Conservation (phyloP, 306 rosid genomes). For the Styphnolobium japonicum region DNA sequence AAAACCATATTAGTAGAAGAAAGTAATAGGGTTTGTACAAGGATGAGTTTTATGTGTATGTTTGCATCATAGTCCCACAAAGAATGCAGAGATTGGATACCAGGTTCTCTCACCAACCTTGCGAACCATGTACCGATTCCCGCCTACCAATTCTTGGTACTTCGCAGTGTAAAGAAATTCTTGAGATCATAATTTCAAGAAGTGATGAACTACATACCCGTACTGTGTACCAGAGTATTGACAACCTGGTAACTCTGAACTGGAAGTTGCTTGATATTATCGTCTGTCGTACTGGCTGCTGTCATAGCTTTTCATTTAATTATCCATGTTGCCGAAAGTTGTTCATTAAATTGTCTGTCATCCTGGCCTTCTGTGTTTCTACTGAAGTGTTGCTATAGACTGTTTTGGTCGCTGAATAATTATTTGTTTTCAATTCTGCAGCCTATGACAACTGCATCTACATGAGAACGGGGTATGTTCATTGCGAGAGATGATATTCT, state of each 20-base stretch:
- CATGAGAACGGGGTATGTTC: constrained; percentile 59
- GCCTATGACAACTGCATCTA: constrained; percentile 76
- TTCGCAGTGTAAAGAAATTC: too few relatives aligned
- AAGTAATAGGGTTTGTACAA: not conserved
- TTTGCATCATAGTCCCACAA: not conserved
- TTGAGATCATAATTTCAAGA: too few relatives aligned
- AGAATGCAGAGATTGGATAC: not conserved
- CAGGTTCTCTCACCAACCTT: too few relatives aligned
- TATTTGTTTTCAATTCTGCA: constrained; percentile 32
- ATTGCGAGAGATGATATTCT: not conserved
- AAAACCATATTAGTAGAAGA: not conserved
- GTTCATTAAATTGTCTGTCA: not conserved
- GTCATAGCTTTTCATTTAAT: not conserved
- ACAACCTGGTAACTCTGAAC: too few relatives aligned
- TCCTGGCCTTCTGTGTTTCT: not conserved
- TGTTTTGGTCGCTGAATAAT: not conserved
- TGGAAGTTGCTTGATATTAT: not conserved
- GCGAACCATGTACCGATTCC: too few relatives aligned
- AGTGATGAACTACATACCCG: too few relatives aligned
- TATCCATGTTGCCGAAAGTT: not conserved
- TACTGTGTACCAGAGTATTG: too few relatives aligned
- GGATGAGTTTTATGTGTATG: not conserved
- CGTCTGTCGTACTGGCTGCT: not conserved
- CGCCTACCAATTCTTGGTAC: too few relatives aligned
- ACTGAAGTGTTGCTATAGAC: not conserved